A percentile compares a stretch with the other conserved stretches of the same genome.
Conservation (phyloP, 2,329 filamentous ascomycete genomes). For the Massarina eburnea region DNA sequence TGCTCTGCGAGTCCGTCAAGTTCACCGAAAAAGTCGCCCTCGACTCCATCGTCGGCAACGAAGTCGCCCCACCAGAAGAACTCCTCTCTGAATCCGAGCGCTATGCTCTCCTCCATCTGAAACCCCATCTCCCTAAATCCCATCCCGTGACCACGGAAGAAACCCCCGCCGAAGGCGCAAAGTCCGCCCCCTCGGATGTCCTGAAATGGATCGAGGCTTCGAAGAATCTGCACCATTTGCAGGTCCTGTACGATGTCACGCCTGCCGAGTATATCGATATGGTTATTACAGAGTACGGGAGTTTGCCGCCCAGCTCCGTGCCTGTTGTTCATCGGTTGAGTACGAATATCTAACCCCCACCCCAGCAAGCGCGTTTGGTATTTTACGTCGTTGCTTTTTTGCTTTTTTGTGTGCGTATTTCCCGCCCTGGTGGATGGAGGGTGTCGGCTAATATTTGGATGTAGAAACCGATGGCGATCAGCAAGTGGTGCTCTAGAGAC, state of each 20-base stretch:
- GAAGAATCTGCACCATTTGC: slow-evolving; percentile 60
- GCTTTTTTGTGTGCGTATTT: too few relatives aligned
- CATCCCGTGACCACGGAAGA: slow-evolving; percentile 25
- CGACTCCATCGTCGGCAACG: slow-evolving; percentile 92
- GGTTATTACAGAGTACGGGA: slow-evolving; percentile 89
- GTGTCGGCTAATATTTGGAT: slow-evolving; percentile 4
- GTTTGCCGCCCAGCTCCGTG: slow-evolving; percentile 81
- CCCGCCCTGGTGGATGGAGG: too few relatives aligned
- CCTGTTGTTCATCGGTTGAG: slow-evolving; percentile 68
- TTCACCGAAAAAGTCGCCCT: slow-evolving; percentile 88
- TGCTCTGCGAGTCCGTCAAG: slow-evolving; percentile 93
- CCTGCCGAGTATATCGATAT: slow-evolving; percentile 83
- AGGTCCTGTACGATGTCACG: slow-evolving; percentile 90
- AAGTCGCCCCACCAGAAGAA: slow-evolving; percentile 78
- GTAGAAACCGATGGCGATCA: neutral
- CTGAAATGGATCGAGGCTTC: slow-evolving; percentile 41
- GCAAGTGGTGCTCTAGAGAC: too few relatives aligned
- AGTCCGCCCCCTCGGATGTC: slow-evolving; percentile 31
- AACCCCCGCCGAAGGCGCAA: slow-evolving; percentile 15
- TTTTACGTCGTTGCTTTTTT: neutral
- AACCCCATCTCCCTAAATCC: slow-evolving; percentile 22
- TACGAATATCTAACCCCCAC: slow-evolving; percentile 38
- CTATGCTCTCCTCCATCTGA: slow-evolving; percentile 32
- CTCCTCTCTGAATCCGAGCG: slow-evolving; percentile 48
- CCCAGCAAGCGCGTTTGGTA: neutral